These are phyloP conservation scores for Xerocomus amazonicus DNA, from an alignment of 1,284 basidiomycete genomes.

Conservation along the genomic window DNA sequence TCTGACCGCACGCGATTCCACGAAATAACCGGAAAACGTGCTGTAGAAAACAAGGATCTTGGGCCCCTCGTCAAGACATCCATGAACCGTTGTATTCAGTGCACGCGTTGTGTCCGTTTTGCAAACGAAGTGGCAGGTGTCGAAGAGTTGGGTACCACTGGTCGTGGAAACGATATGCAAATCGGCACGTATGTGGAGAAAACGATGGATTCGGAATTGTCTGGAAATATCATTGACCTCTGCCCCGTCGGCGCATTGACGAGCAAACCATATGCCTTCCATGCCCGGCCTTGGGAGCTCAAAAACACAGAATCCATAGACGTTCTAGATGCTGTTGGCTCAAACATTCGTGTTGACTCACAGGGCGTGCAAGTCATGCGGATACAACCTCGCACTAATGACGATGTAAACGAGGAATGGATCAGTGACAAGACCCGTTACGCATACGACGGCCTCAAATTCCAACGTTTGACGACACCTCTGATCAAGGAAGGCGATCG, in stretches of 20 bases:
- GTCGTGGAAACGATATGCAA: conserved; percentile 97
- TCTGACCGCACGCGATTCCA: conserved; percentile 97
- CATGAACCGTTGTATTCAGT: conserved; percentile 99
- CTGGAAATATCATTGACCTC: conserved; percentile 95
- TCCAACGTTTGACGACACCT: conserved; percentile 93
- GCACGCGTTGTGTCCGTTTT: conserved; percentile 98
- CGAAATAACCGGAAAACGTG: conserved; percentile 96
- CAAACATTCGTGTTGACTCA: conserved; percentile 96
- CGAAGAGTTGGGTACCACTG: conserved; percentile 95
- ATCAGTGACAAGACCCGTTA: conserved; percentile 99
- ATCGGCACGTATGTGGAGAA: conserved; percentile 99
- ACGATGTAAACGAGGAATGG: conserved; percentile 99
- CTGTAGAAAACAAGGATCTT: conserved; percentile 97
- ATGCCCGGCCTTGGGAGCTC: conserved; percentile 96
- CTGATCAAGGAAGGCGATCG: conserved; percentile 90
- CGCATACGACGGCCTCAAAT: conserved; percentile 92
- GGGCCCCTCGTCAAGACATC: conserved; percentile 98
- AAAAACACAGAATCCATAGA: conserved; percentile 98
- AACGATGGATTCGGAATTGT: conserved; percentile 96
- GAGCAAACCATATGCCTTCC: conserved; percentile 97
- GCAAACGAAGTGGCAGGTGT: conserved; percentile 99
- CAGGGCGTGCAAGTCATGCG: conserved; percentile 97
- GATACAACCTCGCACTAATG: conserved; percentile 93
- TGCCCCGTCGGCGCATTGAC: conserved; percentile 98
- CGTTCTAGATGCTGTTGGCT: conserved; percentile 97